Evolutionary conservation across 495 filamentous ascomycete species (phyloP), one percentile per base, ranked within the genome.

Genomic region (Extremus antarcticus): DNA sequence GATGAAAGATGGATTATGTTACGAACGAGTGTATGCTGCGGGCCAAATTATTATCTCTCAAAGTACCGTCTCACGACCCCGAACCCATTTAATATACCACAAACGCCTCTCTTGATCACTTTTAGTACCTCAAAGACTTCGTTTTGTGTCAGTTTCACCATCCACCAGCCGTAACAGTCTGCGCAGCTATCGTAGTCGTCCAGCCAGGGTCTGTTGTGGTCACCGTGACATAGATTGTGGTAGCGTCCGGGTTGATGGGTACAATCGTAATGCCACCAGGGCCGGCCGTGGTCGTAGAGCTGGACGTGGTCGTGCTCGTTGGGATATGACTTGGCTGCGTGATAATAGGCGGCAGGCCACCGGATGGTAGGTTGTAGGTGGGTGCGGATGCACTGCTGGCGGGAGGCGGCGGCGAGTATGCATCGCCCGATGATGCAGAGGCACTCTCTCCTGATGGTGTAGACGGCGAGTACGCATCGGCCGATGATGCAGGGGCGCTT

Each of bases 251-350:
- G 35, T 56, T 54, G 47, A 63, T 35, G 1, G 61, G 61, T 25
- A 60, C 54, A 23, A 63, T 60, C n/a, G 57, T 63, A 20, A 63
- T 60, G 11, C 61, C 61, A 1, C 43, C 32, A 23, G 52, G 3
- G 13, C 3, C 48, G n/a, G 10, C 22, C n/a, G 54, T 41, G 25
- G 47, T 56, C 7, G 7, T 50, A 9, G 24, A 15, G 19, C 16
- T 17, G 4, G 19, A n/a, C 41, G 41, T 21, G 4, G 16, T 21
- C 19, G 41, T n/a, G 3, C 24, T 23, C 10, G 10, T 49, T 16
- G 51, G 32, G 15, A 11, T n/a, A 15, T 51, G 19, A 25, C 20
- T 24, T 10, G 23, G 8, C 38, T 52, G 55, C 19, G 47, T 8
- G 22, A 51, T 23, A 43, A 43, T n/a, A 2, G n/a, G 20, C 25